These are phyloP conservation scores for Diaporthe sp. DNA, from an alignment of 2,329 filamentous ascomycete species.

Conservation along the genomic window DNA sequence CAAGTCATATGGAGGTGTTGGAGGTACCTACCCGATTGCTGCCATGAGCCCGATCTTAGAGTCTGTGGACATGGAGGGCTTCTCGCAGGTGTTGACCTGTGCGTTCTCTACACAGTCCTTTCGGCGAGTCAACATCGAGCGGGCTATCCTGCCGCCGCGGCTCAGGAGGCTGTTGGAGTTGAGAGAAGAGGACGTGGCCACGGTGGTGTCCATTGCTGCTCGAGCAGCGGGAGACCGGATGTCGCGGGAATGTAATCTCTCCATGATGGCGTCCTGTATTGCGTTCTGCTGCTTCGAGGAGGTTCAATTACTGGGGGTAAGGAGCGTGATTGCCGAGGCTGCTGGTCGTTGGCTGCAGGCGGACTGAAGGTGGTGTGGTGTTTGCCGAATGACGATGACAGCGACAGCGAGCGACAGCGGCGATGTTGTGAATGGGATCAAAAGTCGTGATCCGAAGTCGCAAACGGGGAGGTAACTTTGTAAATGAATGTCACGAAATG, in stretches of 20 bases:
- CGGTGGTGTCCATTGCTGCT: slow-evolving; percentile 20
- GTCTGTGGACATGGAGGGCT: slow-evolving; percentile 36
- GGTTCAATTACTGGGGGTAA: background rate
- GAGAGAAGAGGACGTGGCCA: slow-evolving; percentile 4
- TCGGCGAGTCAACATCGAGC: slow-evolving; percentile 30
- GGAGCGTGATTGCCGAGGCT: slow-evolving; percentile 16
- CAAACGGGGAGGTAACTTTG: background rate
- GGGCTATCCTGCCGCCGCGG: slow-evolving; percentile 32
- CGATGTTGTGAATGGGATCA: slow-evolving; percentile 11
- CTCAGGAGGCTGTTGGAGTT: slow-evolving; percentile 19
- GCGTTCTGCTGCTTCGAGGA: background rate
- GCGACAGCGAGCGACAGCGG: background rate
- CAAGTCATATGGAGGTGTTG: background rate
- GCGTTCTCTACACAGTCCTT: slow-evolving; percentile 22
- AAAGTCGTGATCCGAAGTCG: background rate
- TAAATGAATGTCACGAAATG: slow-evolving; percentile 11
- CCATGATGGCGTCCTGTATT: slow-evolving; percentile 20
- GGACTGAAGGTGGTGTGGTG: background rate
- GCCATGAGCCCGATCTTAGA: slow-evolving; percentile 32
- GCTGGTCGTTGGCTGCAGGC: background rate
- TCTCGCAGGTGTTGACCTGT: slow-evolving; percentile 38
- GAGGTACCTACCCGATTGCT: slow-evolving; percentile 36
- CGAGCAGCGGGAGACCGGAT: slow-evolving; percentile 9
- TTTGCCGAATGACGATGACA: background rate
- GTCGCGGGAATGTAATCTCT: slow-evolving; percentile 36